Conservation (phyloP, 257 asterid genomes). For the Solanum neorickii region DNA sequence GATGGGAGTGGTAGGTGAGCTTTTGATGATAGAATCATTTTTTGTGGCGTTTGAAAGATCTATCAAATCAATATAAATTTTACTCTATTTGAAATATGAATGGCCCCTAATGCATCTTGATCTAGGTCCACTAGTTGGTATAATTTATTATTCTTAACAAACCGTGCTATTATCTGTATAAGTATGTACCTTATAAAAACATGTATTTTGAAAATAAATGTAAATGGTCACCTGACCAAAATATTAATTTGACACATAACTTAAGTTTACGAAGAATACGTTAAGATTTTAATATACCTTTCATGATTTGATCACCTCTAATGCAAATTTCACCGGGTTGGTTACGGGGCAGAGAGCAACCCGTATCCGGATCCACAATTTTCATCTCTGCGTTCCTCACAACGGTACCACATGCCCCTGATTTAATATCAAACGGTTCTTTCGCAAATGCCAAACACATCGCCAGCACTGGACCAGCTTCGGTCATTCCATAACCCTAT, state of each 20-base stretch:
- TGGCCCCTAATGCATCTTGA: not conserved
- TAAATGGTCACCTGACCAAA: not conserved
- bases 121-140: not conserved
- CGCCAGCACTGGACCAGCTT: slow-evolving; percentile 86
- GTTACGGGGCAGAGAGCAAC: slow-evolving; percentile 53
- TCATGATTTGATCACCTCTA: slow-evolving; percentile 90
- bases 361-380: slow-evolving; percentile 58
- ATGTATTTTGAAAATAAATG: not conserved
- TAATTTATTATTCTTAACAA: not conserved
- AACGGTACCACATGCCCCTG: slow-evolving; percentile 91
- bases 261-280: not conserved
- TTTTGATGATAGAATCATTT: not conserved
- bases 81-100: not conserved
- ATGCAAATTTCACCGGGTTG: slow-evolving; percentile 85
- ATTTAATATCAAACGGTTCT: slow-evolving; percentile 62
- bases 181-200: not conserved
- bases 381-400: slow-evolving; percentile 92
- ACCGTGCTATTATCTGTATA: too few relatives aligned
- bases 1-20: not conserved
- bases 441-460: slow-evolving; percentile 93
- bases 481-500: slow-evolving; percentile 97
- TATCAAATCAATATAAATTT: not conserved
- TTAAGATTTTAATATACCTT: slow-evolving; percentile 30
- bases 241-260: too few relatives aligned
- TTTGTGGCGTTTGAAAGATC: not conserved